Evolutionary conservation across 2,329 filamentous ascomycete genomes (phyloP).

Genomic region (Fusarium anguioides): DNA sequence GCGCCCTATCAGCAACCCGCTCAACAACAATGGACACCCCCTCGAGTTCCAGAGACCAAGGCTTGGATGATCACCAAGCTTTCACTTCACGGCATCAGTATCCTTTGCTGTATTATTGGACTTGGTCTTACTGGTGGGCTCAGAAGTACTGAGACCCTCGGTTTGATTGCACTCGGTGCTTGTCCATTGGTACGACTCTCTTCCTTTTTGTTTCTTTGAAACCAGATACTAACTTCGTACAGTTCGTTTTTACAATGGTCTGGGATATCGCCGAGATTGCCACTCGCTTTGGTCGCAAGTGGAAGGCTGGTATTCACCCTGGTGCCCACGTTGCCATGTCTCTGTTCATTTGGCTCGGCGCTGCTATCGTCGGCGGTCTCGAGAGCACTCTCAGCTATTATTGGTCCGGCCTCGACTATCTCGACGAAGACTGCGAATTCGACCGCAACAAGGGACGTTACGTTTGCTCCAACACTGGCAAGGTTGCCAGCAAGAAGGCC

Average conservation of each 20-base stretch:
- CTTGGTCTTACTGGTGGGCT: slow-evolving; percentile 47
- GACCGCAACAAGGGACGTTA: slow-evolving; percentile 12
- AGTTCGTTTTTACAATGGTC: slow-evolving; percentile 52
- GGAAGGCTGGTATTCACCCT: slow-evolving; percentile 54
- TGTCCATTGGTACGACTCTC: slow-evolving; percentile 36
- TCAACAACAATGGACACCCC: slow-evolving; percentile 32
- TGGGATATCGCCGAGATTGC: slow-evolving; percentile 56
- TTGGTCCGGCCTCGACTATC: slow-evolving; percentile 22
- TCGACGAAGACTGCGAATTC: slow-evolving; percentile 21
- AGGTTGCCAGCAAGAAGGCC: slow-evolving; percentile 2
- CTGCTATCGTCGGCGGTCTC: slow-evolving; percentile 43
- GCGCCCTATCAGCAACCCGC: slow-evolving; percentile 39
- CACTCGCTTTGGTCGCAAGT: slow-evolving; percentile 49
- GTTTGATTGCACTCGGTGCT: slow-evolving; percentile 19
- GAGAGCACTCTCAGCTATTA: slow-evolving; percentile 33
- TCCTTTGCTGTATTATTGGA: slow-evolving; percentile 45
- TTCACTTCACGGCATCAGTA: slow-evolving; percentile 43
- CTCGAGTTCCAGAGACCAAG: slow-evolving; percentile 25
- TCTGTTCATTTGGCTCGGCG: slow-evolving; percentile 55
- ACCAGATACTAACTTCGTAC: background rate
- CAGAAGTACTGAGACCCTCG: slow-evolving; percentile 6
- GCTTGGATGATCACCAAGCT: slow-evolving; percentile 48
- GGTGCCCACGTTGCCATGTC: slow-evolving; percentile 57
- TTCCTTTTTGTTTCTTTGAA: background rate
- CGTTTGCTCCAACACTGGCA: slow-evolving; percentile 6